Evolutionary conservation across 176 grass and related monocot species (phyloP), one percentile per base, ranked within the genome.

Genomic region (Carex cristatella): DNA sequence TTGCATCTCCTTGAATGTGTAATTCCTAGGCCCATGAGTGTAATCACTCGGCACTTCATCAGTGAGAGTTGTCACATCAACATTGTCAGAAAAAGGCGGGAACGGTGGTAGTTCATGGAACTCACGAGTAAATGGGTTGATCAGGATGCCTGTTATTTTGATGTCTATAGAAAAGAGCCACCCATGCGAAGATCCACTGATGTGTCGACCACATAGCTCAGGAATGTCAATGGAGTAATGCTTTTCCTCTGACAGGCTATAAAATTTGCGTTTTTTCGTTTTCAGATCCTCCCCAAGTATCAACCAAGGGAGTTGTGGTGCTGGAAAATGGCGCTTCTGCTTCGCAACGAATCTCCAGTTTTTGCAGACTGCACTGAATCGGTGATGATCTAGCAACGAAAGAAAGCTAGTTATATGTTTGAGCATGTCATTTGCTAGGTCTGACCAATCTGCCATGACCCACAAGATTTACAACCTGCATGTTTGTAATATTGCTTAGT

Each of bases 141-240:
- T 35, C 28, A 82, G 32, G 16, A 35, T 16, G 16, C 10, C 3
- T 65, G 23, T 65, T 18, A 82, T 32, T 7, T 62, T 63, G 7
- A 16, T 62, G 12, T 82, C 79, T 8, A 82, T 65, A 1, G 54
- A 14, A 11, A 82, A 65, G 33, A 82, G 79, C 79, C 79, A 82
- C 3, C 79, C 79, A 57, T 62, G 56, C 3, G 79, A 82, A 40
- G 79, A 82, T 32, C 79, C 79, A 3, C 79, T 11, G 12, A 61
- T 37, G 27, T 23, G 37, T 2, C 56, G 30, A 4, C 58, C 58
- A 10, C 40, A 65, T 30, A 82, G 37, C 32, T 82, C 55, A 2
- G 79, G 79, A 65, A 82, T 61, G 12, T 82, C 79, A 18, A 82
- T 62, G 7, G 7, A 65, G 79, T 82, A 65, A 15, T 55, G 79